Evolutionary conservation across 164 flowering plant species (phyloP), one percentile per base, ranked within the genome.

Genomic region (Annona squamosa): DNA sequence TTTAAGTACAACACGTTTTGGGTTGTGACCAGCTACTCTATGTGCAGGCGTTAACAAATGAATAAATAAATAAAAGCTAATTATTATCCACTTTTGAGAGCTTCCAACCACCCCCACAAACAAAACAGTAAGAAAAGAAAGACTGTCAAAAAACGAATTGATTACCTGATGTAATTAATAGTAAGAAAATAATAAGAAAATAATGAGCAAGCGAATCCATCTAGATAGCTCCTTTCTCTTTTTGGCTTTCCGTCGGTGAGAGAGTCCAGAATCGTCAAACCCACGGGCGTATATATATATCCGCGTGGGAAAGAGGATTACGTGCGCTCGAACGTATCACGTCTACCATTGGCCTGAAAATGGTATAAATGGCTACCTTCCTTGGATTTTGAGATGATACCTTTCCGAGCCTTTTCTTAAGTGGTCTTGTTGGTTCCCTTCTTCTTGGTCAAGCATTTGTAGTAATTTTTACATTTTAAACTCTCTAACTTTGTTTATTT

Each of bases 131-230:
- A 46, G 26, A 19, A 69, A 9, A 69, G 4, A 46, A 46, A 44
- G 26, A 67, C 18, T 10, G 17, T 69, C 17, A 52, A 26, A 52
- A 26, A 44, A 52, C 9, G 43, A 66, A 41, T 45, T 0, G 48
- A 69, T 12, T 48, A 69, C 71, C 71, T 69, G 61, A 69, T 26
- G 61, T 6, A 48, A 69, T n/a, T 26, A 69, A 48, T 61, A 69
- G 9, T 26, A 69, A 26, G 43, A 69, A 52, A 13, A 52, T 37
- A 26, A 41, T 48, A 12, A 69, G 48, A 10, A 69, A 10, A 10
- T 7, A 3, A 69, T 56, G 1, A 69, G 71, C 10, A 9, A 48
- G 56, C 37, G 62, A 16, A 72, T 67, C 44, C 74, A 72, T 72
- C 56, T 17, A 46, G 37, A 1, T 26, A 26, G 37, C 37, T 26